A percentile compares a stretch with the other conserved stretches of the same genome.
Evolutionary conservation across 371 early-diverging fungal genomes (phyloP).

Genomic region (Rhizopus sp.): DNA sequence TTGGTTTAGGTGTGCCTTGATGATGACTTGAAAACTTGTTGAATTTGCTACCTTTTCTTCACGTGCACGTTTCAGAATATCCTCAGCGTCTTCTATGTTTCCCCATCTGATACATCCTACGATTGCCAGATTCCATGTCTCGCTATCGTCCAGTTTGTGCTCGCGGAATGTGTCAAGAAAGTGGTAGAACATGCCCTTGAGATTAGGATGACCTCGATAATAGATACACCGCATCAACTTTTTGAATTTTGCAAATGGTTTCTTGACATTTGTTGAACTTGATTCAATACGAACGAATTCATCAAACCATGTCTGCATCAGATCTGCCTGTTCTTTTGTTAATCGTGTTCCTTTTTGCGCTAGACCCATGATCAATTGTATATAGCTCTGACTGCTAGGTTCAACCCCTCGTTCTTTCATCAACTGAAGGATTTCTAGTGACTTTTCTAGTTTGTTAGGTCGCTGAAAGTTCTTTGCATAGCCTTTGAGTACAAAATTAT

Average conservation of each 20-base stretch:
- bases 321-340: slow-evolving; percentile 2
- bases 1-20: slow-evolving; percentile 5
- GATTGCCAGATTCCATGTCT: slow-evolving; percentile 15
- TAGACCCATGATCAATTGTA: slow-evolving; percentile 14
- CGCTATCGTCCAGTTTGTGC: background rate
- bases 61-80: slow-evolving; percentile 9
- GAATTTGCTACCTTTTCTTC: slow-evolving; percentile 2
- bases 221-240: slow-evolving; percentile 6
- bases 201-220: slow-evolving; percentile 14
- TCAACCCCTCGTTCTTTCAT: slow-evolving; percentile 13
- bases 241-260: slow-evolving; percentile 1
- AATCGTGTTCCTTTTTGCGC: slow-evolving; percentile 4
- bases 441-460: slow-evolving; percentile 2
- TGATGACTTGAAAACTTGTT: slow-evolving; percentile 11
- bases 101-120: slow-evolving; percentile 13
- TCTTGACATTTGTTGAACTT: background rate
- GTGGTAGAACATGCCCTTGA: slow-evolving; percentile 9
- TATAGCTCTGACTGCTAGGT: slow-evolving; percentile 17
- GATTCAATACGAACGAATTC: slow-evolving; percentile 8
- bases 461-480: slow-evolving; percentile 10
- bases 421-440: slow-evolving; percentile 5
- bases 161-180: background rate
- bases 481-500: slow-evolving; percentile 9
- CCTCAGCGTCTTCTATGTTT: slow-evolving; percentile 6
- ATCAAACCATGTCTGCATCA: slow-evolving; percentile 19